Base-by-base conservation (phyloP, 495 filamentous ascomycete species). In the Penicillium argentinense region DNA sequence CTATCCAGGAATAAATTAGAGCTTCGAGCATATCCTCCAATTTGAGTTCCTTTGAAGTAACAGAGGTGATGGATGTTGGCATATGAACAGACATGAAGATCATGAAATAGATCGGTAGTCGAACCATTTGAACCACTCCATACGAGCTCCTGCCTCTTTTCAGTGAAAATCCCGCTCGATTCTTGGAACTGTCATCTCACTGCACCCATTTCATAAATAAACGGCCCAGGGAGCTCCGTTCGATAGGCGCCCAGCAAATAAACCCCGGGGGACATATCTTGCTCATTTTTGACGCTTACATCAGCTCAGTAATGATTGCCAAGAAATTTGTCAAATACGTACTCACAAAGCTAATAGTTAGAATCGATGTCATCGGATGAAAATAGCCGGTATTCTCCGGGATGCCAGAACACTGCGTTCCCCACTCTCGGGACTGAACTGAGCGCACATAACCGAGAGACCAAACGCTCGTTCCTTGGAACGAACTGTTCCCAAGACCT, bases 141-240 rank as follows among this genome's bases (percentile, higher is more conserved):
- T 22, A 32, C 19, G 8, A n/a, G 19, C 11, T 34, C 23, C 16
- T 34, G 21, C 25, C 25, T 26, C 25, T 26, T 26, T 5, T 26
- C 11, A 26, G 25, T 11, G 5, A 26, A 26, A 26, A 26, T 26
- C 25, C 25, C 25, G 11, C 25, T 26, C 25, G 25, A 5, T 11
- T 5, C 11, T 26, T 5, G 25, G 11, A 5, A 26, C 25, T 5
- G 25, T 26, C 25, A 23, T 24, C 53, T 24, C 30, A 52, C 53
- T 6, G 39, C 55, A 25, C 47, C 41, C 7, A 34, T 27, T 22
- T 53, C 46, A 41, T 47, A 58, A 18, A 58, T 58, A 24, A 54
- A 47, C 8, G 55, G 55, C 12, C 55, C 55, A 5, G 45, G 45
- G 30, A 39, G 28, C 3, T 42, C 39, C 1, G n/a, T 41, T 16